Base-by-base conservation (phyloP, 2,329 filamentous ascomycete genomes). In the Apiospora arundinis region DNA sequence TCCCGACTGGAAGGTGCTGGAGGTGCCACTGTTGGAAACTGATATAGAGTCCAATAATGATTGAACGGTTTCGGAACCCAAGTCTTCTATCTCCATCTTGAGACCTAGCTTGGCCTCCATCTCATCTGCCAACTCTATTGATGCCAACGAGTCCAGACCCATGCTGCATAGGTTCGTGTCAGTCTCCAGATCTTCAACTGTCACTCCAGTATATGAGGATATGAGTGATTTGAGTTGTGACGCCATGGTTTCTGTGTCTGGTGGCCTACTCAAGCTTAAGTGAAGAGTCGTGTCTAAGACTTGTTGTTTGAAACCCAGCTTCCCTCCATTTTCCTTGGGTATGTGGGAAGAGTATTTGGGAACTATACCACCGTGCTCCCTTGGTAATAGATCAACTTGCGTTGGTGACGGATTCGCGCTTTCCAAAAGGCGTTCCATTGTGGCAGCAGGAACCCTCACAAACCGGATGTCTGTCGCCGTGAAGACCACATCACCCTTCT, bases 1-100 rank as follows among this genome's bases (percentile, higher is more conserved):
- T 79, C 0, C 82, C 71, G 7, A 81, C 71, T 1, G 80, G 80
- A 65, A 78, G 80, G 0, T 80, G 80, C 21, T 80, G 9, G 63
- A 44, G 16, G 63, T 25, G 72, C 76, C 78, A 80, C 40, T 69
- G 74, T 0, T 81, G 67, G 0, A 78, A 81, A 11, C 80, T 67
- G 63, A 16, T 1, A 66, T 6, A 12, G 23, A 6, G 9, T 2
- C 37, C 8, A 44, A 14, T 12, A 66, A 44, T 14, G 37, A 66
- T 4, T 44, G 32, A 69, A 28, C 65, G 42, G 42, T 72, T 69
- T 40, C 69, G 18, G 65, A 72, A 72, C 44, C 44, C 4, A 76
- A 37, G 37, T 75, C 74, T 9, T 70, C 73, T 2, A 72, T 45
- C 14, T 71, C 69, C n/a, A 73, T 68, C 3, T 70, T 68, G 40